Evolutionary conservation across 2,329 filamentous ascomycete species (phyloP), one percentile per base, ranked within the genome.

Genomic region (Chaetomium olivaceum): DNA sequence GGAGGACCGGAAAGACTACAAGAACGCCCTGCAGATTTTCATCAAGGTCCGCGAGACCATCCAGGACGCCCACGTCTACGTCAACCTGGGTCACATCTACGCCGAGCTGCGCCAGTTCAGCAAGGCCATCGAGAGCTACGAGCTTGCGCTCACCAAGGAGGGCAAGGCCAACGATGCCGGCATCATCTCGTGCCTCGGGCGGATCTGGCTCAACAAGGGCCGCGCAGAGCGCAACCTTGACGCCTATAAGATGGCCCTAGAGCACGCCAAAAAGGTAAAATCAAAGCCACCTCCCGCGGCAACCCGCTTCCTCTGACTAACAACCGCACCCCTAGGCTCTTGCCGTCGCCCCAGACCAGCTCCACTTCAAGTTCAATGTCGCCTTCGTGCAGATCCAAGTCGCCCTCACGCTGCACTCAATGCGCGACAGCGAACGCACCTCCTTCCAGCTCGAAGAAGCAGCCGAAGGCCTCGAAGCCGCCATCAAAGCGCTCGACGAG

Each of bases 321-420:
- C 51, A 9, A 70, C 51, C 48, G 1, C 19, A 8, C 23, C 16
- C 16, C 7, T 36, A 90, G 85, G 92, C 94, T 29, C 86, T 96
- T 21, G 86, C 88, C 63, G 85, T 91, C 62, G 88, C 91, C 1
- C 91, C 93, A 0, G 91, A 95, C 4, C 92, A 96, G 73, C 84
- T 93, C 33, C 92, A 97, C 77, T 92, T 95, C 77, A 92, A 95
- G 76, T 99, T 99, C 85, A 99, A 99, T 74, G 91, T 99, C 31
- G 95, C 95, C 0, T 99, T 97, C 74, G 92, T 98, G 31, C 95
- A 98, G 75, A 96, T 97, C 68, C 93, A 97, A 76, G 88, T 98
- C 62, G 94, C 94, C 23, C 90, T 90, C 55, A 87, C 91, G 33
- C 88, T 97, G 62, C 89, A 92, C 77, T 83, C 81, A 43, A 82